Base-by-base conservation (phyloP, 2,329 filamentous ascomycete species). In the Colletotrichum gloeosporioides region DNA sequence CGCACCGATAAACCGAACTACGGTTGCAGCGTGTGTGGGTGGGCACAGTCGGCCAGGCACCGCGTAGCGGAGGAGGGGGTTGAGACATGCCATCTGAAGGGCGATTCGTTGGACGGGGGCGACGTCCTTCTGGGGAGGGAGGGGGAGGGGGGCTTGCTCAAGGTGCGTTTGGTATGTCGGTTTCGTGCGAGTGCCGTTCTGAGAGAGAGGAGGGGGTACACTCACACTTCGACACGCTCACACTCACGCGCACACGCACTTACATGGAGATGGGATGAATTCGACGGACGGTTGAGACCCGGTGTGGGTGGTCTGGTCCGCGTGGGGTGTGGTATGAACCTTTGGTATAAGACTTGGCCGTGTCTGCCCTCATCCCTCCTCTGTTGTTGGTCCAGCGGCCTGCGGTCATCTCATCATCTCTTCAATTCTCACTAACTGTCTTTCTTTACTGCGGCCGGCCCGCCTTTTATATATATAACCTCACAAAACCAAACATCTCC, bases 21-120 rank as follows among this genome's bases (percentile, higher is more conserved):
- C 44, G n/a, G 44, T 22, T 53, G 44, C 44, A 22, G 32, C 9
- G 68, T 32, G 34, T 61, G 61, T 55, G 57, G 32, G 73, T 68
- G 39, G 73, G 22, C 39, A 49, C 53, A 39, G 53, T 27, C 57
- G 32, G 57, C 32, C 73, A 68, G 69, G 64, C 32, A 62, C 69
- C 27, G 32, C 44, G 59, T 25, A 68, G 44, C 57, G 70, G 63
- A 34, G 12, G 73, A 63, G 63, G 32, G 29, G 32, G 29, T 49
- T 25, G 73, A 69, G 73, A 76, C 73, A 76, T 76, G 73, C 64
- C 73, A 76, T 76, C 70, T 76, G 73, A 73, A 76, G 73, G 70
- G 22, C 70, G 32, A 76, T 76, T 76, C 73, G 73, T 69, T 73
- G 64, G 59, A 69, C 39, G 44, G 57, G 39, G 27, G 63, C 62